A percentile compares a stretch with the other conserved stretches of the same genome.
These are phyloP conservation scores for Leishmania tarentolae DNA, from an alignment of 208 protist species.

Conservation along the genomic window DNA sequence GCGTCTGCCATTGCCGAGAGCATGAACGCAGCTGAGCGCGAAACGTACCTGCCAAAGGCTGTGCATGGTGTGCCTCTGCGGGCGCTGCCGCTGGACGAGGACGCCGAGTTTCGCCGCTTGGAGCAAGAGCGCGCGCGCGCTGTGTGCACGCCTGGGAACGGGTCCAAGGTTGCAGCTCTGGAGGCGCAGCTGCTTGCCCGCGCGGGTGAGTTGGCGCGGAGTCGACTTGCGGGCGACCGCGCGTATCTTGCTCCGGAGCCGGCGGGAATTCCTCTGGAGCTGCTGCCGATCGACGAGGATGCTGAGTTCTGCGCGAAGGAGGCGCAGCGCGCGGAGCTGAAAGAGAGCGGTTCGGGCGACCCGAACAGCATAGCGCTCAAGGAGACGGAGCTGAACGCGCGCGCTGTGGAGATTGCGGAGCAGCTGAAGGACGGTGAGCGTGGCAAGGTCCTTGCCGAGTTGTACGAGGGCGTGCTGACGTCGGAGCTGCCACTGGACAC, in stretches of 20 bases:
- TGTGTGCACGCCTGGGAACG: constrained; percentile 33
- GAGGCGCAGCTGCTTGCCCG: constrained; percentile 37
- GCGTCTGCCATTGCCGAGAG: constrained; percentile 47
- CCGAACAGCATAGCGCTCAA: constrained; percentile 37
- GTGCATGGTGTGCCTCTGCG: constrained; percentile 49
- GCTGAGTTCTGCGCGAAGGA: constrained; percentile 55
- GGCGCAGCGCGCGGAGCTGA: constrained; percentile 21
- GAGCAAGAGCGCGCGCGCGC: constrained; percentile 43
- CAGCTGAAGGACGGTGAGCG: constrained; percentile 55
- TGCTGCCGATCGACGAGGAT: constrained; percentile 50
- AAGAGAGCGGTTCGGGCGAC: constrained; percentile 43
- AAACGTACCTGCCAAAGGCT: constrained; percentile 36
- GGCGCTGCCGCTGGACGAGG: constrained; percentile 49
- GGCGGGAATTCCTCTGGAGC: constrained; percentile 21
- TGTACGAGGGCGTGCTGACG: constrained; percentile 35
- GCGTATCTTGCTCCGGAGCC: constrained; percentile 29
- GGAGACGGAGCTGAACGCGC: constrained; percentile 55
- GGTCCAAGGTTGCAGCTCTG: constrained; percentile 23
- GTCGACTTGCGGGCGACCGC: constrained; percentile 38
- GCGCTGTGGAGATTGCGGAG: constrained; percentile 49
- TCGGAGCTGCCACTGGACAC: no score
- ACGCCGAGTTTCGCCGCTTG: constrained; percentile 45
- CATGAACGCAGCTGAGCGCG: constrained; percentile 48
- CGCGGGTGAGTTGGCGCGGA: constrained; percentile 42
- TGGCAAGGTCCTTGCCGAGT: constrained; percentile 43